These are phyloP conservation scores for Hirsutella thompsonii DNA, from an alignment of 2,329 filamentous ascomycete species.

Conservation along the genomic window DNA sequence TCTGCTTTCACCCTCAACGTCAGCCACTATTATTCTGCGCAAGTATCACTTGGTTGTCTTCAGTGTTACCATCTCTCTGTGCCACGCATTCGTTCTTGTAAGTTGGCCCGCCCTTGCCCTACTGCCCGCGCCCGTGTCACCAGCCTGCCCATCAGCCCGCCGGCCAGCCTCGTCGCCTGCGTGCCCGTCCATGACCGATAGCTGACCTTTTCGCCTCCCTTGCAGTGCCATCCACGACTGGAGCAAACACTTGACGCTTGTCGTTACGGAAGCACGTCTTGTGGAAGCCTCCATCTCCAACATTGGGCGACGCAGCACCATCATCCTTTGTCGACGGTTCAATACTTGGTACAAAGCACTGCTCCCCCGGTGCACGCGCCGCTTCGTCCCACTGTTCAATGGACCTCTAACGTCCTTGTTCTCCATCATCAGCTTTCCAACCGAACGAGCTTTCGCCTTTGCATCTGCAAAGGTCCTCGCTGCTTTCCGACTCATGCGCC, in stretches of 20 bases:
- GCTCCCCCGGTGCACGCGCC: slow-evolving; percentile 1
- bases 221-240: slow-evolving; percentile 12
- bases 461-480: slow-evolving; percentile 10
- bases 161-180: neutral
- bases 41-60: slow-evolving; percentile 26
- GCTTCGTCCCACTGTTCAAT: slow-evolving; percentile 1
- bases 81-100: slow-evolving; percentile 22
- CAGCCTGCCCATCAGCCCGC: neutral
- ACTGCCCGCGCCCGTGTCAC: neutral
- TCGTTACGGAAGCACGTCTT: neutral
- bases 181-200: neutral
- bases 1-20: slow-evolving; percentile 15
- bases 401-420: slow-evolving; percentile 1
- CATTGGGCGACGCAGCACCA: neutral
- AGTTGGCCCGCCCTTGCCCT: slow-evolving; percentile 5
- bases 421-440: slow-evolving; percentile 1
- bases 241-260: slow-evolving; percentile 7
- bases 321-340: neutral
- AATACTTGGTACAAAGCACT: neutral
- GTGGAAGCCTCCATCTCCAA: neutral
- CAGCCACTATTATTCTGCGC: slow-evolving; percentile 22
- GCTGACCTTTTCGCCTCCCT: slow-evolving; percentile 5
- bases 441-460: slow-evolving; percentile 4
- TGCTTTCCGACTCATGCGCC: slow-evolving; percentile 22
- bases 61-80: slow-evolving; percentile 19